Evolutionary conservation across 2,329 filamentous ascomycete genomes (phyloP).

Genomic region (Catunica adiposa): DNA sequence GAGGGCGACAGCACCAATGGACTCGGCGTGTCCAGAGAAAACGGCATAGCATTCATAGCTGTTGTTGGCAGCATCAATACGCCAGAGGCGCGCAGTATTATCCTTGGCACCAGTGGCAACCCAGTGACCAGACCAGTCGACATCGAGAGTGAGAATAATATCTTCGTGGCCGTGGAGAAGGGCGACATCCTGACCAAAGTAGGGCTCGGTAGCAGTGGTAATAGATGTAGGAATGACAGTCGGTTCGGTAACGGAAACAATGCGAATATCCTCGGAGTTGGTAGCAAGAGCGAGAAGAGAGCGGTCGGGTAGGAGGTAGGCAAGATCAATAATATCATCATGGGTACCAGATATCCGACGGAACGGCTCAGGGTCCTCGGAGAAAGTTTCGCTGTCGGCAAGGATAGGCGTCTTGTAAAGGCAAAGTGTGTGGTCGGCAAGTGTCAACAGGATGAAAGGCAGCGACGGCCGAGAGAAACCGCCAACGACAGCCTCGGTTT

Average conservation of each 20-base stretch:
- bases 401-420: constrained; percentile 40
- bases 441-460: constrained; percentile 61
- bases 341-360: constrained; percentile 87
- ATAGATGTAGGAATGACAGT: constrained; percentile 16
- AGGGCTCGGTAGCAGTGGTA: constrained; percentile 26
- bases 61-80: constrained; percentile 57
- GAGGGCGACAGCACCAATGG: constrained; percentile 74
- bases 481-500: constrained; percentile 53
- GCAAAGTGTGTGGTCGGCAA: constrained; percentile 75
- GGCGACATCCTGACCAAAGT: constrained; percentile 81
- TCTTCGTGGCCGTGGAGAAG: constrained; percentile 82
- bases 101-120: constrained; percentile 92
- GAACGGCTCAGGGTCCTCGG: constrained; percentile 32
- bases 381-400: constrained; percentile 14
- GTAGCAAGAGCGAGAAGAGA: constrained; percentile 80
- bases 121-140: constrained; percentile 96
- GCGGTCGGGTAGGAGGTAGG: constrained; percentile 64
- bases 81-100: constrained; percentile 84
- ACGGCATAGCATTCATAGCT: constrained; percentile 66
- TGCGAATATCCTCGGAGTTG: constrained; percentile 81
- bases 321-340: constrained; percentile 92
- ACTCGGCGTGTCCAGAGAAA: constrained; percentile 87
- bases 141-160: constrained; percentile 85
- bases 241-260: constrained; percentile 52
- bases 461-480: constrained; percentile 49